A percentile compares a stretch with the other conserved stretches of the same genome.
phyloP scores from a whole-genome alignment of 495 filamentous ascomycete genomes.

The Penicillium canariense region DNA sequence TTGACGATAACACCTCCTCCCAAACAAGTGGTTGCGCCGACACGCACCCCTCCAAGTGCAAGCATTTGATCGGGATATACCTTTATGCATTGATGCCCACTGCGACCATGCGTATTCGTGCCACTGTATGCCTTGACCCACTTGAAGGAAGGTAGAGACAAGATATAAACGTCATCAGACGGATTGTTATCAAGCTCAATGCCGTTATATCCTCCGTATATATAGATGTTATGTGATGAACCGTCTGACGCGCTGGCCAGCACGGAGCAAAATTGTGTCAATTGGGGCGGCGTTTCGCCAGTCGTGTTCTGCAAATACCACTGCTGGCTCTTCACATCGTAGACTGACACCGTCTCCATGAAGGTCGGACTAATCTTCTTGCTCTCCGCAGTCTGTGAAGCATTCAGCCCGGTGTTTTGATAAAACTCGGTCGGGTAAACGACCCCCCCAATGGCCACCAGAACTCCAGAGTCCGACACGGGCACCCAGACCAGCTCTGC shows the following conservation, averaged over 20 bases:
- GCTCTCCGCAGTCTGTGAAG: constrained; percentile 40
- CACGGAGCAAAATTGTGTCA: constrained; percentile 65
- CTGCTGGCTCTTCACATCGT: constrained; percentile 55
- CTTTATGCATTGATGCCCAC: constrained; percentile 62
- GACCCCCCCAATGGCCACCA: constrained; percentile 70
- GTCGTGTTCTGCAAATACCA: constrained; percentile 60
- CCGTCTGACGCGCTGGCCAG: constrained; percentile 58
- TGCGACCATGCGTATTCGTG: constrained; percentile 47
- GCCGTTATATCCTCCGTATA: constrained; percentile 68
- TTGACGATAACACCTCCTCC: constrained; percentile 54
- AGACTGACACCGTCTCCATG: constrained; percentile 66
- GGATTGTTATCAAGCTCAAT: constrained; percentile 31
- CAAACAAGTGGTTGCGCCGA: constrained; percentile 43
- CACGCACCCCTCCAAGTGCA: constrained; percentile 56
- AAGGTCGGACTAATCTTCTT: constrained; percentile 55
- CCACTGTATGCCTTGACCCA: constrained; percentile 64
- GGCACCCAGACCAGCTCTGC: constrained; percentile 71
- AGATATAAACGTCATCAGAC: constrained; percentile 68
- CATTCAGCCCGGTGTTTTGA: constrained; percentile 13
- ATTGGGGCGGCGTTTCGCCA: constrained; percentile 49
- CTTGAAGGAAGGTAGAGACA: constrained; percentile 74
- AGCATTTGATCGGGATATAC: constrained; percentile 75
- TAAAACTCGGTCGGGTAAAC: constrained; percentile 45
- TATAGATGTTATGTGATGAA: constrained; percentile 69
- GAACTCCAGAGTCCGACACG: constrained; percentile 57